Conservation (phyloP, 2,329 filamentous ascomycete species). For the Fusarium denticulatum region DNA sequence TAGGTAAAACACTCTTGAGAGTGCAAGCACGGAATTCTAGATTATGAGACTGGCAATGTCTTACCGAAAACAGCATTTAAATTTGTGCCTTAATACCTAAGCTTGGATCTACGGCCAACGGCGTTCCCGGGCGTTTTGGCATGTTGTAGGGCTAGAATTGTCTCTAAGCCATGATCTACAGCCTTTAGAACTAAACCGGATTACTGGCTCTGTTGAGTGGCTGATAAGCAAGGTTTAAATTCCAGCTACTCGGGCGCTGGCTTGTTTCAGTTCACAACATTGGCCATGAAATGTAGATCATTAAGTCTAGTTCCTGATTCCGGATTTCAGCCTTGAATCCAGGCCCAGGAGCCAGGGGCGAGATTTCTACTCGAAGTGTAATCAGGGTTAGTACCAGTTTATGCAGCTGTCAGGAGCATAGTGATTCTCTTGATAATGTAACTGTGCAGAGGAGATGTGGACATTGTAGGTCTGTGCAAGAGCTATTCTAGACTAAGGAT, state of each 20-base stretch:
- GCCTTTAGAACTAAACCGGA: background rate
- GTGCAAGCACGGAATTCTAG: background rate
- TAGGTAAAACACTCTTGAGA: rapidly evolving
- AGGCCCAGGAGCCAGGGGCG: background rate
- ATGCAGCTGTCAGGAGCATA: too few species aligned
- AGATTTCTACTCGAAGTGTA: background rate
- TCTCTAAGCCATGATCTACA: background rate
- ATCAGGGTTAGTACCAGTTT: too few species aligned
- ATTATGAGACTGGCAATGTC: rapidly evolving
- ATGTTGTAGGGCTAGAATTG: background rate
- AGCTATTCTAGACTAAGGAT: too few species aligned
- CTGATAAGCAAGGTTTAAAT: background rate
- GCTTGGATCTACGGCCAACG: too few species aligned
- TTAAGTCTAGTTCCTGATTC: background rate
- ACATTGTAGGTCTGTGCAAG: too few species aligned
- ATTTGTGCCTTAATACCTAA: background rate
- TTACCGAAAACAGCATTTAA: background rate
- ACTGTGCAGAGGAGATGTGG: too few species aligned
- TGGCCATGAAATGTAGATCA: background rate
- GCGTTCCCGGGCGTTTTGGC: background rate
- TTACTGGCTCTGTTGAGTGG: rapidly evolving
- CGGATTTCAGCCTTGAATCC: too few species aligned
- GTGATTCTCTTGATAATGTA: too few species aligned
- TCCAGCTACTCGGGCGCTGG: background rate
- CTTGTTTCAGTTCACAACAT: background rate